These are phyloP conservation scores for Saccharata proteae DNA, from an alignment of 2,329 filamentous ascomycete species.

Conservation along the genomic window DNA sequence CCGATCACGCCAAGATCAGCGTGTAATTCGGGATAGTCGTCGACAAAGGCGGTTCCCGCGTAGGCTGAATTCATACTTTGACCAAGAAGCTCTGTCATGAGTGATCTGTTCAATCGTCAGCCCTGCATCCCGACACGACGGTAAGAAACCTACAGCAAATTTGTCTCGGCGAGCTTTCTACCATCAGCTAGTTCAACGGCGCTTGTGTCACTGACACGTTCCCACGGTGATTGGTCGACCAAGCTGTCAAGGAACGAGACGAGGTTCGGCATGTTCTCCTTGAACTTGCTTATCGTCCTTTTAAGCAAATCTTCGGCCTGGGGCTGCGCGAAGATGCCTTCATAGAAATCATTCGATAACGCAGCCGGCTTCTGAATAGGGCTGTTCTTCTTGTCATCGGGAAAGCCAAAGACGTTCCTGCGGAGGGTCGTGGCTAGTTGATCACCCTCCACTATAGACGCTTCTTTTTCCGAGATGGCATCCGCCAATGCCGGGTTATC, in stretches of 20 bases:
- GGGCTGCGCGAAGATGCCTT: constrained; percentile 36
- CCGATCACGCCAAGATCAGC: constrained; percentile 46
- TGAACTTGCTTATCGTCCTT: constrained; percentile 25
- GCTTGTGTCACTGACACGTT: constrained; percentile 37
- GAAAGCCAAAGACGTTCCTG: constrained; percentile 5
- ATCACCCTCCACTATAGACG: constrained; percentile 12
- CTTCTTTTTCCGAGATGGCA: not conserved
- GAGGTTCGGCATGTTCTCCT: constrained; percentile 40
- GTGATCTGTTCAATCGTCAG: too few relatives aligned
- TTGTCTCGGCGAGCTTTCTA: constrained; percentile 38
- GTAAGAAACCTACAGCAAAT: constrained; percentile 25
- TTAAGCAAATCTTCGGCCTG: constrained; percentile 31
- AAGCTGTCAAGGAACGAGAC: constrained; percentile 47
- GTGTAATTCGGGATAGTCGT: constrained; percentile 40
- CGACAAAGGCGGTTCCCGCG: constrained; percentile 40
- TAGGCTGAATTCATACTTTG: constrained; percentile 13
- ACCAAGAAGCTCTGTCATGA: too few relatives aligned
- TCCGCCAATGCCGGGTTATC: not conserved
- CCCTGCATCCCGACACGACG: not conserved
- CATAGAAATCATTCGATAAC: constrained; percentile 19
- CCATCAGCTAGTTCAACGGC: constrained; percentile 28
- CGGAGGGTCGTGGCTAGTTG: constrained; percentile 7
- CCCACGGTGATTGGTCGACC: constrained; percentile 52
- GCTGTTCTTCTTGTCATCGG: constrained; percentile 6
- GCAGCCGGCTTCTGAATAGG: constrained; percentile 22